Percentiles rank a stretch among this genome's conserved stretches.
Evolutionary conservation across 2,329 filamentous ascomycete species (phyloP).

Genomic region (Akanthomyces muscarius): DNA sequence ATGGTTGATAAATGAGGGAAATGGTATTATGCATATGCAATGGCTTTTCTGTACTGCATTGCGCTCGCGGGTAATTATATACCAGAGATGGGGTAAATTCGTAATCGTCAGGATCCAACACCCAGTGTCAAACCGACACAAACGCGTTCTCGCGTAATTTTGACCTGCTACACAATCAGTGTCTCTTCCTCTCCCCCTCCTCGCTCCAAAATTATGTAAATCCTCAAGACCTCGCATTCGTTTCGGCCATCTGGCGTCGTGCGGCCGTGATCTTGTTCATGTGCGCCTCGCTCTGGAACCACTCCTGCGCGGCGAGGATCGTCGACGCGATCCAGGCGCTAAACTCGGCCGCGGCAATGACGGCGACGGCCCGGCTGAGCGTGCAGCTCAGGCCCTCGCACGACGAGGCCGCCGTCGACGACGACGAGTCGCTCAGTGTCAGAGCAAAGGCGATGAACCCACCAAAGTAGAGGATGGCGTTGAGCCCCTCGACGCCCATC

Average conservation of each 20-base stretch:
- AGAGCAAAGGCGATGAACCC: constrained; percentile 56
- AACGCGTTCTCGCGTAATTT: neutral
- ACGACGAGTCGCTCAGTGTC: constrained; percentile 52
- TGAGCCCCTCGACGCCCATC: constrained; percentile 47
- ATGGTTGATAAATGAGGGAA: neutral
- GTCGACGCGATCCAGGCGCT: constrained; percentile 49
- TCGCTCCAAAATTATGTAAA: too few species aligned
- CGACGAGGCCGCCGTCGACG: constrained; percentile 24
- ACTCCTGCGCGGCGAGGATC: constrained; percentile 42
- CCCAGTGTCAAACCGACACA: neutral
- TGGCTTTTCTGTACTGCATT: neutral
- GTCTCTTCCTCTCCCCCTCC: neutral
- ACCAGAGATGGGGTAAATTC: neutral
- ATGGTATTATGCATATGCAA: neutral
- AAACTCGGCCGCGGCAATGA: constrained; percentile 51
- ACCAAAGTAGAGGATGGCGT: constrained; percentile 54
- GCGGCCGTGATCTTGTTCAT: constrained; percentile 26
- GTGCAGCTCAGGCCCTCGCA: constrained; percentile 56
- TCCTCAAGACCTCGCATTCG: neutral
- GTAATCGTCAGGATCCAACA: neutral
- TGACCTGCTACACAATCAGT: neutral
- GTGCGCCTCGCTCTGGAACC: constrained; percentile 41
- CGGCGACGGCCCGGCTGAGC: constrained; percentile 51
- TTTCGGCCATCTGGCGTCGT: constrained; percentile 37
- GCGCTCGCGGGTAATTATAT: neutral